Evolutionary conservation across 2,329 filamentous ascomycete genomes (phyloP).

Genomic region (Gnomoniopsis sp.): DNA sequence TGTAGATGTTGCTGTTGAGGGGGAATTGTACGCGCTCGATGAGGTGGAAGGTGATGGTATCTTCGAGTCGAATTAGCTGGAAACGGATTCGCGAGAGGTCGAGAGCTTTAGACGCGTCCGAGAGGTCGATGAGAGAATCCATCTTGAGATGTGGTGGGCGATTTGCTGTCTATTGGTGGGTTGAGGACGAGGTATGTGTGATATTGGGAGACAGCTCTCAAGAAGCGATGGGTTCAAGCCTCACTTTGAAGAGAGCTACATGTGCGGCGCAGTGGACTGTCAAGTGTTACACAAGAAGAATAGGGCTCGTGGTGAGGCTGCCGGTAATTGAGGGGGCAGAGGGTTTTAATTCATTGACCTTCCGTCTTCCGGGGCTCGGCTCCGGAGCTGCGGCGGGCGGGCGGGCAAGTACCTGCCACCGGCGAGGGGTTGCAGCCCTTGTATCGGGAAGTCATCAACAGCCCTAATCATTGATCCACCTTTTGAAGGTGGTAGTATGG

Average conservation of each 20-base stretch:
- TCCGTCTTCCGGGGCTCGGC: too few relatives aligned
- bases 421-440: too few relatives aligned
- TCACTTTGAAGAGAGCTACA: too few relatives aligned
- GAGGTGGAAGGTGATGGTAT: slow-evolving; percentile 94
- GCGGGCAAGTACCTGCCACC: too few relatives aligned
- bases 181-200: neutral
- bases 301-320: neutral
- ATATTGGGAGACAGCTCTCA: neutral
- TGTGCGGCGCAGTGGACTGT: too few relatives aligned
- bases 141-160: slow-evolving; percentile 46
- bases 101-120: slow-evolving; percentile 78
- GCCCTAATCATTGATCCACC: neutral
- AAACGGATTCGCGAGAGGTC: slow-evolving; percentile 91
- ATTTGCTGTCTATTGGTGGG: neutral
- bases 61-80: slow-evolving; percentile 90
- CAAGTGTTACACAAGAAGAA: neutral
- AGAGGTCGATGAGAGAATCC: slow-evolving; percentile 88
- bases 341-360: too few relatives aligned
- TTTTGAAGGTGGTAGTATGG: too few relatives aligned
- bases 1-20: slow-evolving; percentile 84
- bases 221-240: neutral
- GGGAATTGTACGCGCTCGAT: slow-evolving; percentile 99
- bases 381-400: too few relatives aligned
- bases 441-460: neutral
- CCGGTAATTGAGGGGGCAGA: neutral